Conservation (phyloP, 345 rosid species). For the Hypericum perforatum region DNA sequence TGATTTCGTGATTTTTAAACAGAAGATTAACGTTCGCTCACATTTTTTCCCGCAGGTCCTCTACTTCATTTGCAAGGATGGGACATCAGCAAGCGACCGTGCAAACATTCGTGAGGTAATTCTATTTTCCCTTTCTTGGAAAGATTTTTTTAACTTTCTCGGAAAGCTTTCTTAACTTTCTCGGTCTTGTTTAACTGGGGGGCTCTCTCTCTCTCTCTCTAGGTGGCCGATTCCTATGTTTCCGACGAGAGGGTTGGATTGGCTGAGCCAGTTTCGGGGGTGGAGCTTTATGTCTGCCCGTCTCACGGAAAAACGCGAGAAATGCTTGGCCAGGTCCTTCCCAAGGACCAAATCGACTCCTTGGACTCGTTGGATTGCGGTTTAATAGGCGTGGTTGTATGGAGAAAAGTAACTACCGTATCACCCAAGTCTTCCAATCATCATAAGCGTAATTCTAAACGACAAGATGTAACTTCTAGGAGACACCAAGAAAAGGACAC, state of each 20-base stretch:
- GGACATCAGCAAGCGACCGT: constrained; percentile 44
- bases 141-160: not conserved
- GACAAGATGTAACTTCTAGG: constrained; percentile 38
- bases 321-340: constrained; percentile 56
- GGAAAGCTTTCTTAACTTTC: not conserved
- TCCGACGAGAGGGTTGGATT: constrained; percentile 74
- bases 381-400: constrained; percentile 86
- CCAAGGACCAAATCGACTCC: constrained; percentile 54
- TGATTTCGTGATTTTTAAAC: too few species aligned
- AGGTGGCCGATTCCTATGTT: constrained; percentile 73
- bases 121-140: not conserved
- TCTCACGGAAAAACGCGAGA: constrained; percentile 50
- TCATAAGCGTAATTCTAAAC: constrained; percentile 48
- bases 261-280: constrained; percentile 71
- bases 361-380: constrained; percentile 57
- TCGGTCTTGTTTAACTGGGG: not conserved
- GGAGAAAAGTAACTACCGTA: constrained; percentile 59
- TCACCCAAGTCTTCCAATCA: constrained; percentile 41
- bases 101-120: constrained; percentile 57
- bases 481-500: constrained; percentile 36
- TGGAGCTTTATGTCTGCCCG: constrained; percentile 85
- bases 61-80: constrained; percentile 58
- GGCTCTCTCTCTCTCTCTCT: constrained; percentile 12
- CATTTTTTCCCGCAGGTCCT: constrained; percentile 41
- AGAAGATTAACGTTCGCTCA: too few species aligned